Conservation (phyloP, 116 monocot species). For the Dioscorea cayenensis region DNA sequence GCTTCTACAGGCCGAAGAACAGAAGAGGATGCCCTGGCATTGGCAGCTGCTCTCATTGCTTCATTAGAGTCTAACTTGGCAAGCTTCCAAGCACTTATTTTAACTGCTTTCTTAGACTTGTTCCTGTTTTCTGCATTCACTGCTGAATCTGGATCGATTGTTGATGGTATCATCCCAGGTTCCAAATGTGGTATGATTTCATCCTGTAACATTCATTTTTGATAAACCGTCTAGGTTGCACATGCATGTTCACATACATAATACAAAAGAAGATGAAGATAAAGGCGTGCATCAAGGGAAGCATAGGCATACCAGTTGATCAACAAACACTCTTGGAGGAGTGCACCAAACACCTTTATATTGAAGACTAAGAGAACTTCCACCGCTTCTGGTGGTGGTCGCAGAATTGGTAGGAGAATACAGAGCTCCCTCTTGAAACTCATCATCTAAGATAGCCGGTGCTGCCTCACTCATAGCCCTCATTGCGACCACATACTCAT, state of each 20-base stretch:
- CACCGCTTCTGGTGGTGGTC: constrained; percentile 75
- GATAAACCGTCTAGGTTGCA: background rate
- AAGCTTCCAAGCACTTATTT: constrained; percentile 94
- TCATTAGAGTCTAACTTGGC: constrained; percentile 78
- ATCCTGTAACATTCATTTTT: constrained; percentile 44
- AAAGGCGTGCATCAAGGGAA: too few relatives aligned
- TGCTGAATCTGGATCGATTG: constrained; percentile 83
- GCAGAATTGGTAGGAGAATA: constrained; percentile 90
- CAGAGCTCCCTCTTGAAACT: constrained; percentile 29
- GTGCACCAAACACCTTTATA: constrained; percentile 99
- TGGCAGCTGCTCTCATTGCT: constrained; percentile 77
- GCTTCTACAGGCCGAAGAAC: constrained; percentile 77
- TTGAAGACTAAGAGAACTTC: constrained; percentile 75
- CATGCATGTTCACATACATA: background rate
- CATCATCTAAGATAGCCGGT: constrained; percentile 70
- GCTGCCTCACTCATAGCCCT: constrained; percentile 95
- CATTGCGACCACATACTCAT: constrained; percentile 99
- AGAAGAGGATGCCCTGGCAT: constrained; percentile 91
- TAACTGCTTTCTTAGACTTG: constrained; percentile 66
- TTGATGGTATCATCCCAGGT: constrained; percentile 89
- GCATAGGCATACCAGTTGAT: constrained; percentile 53
- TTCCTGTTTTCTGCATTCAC: constrained; percentile 34
- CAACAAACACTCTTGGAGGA: constrained; percentile 92
- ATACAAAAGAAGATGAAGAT: background rate
- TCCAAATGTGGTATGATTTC: constrained; percentile 89